A percentile compares a stretch with the other conserved stretches of the same genome.
Conservation (phyloP, 2,329 filamentous ascomycete species). For the Ophioceras dolichostomum region DNA sequence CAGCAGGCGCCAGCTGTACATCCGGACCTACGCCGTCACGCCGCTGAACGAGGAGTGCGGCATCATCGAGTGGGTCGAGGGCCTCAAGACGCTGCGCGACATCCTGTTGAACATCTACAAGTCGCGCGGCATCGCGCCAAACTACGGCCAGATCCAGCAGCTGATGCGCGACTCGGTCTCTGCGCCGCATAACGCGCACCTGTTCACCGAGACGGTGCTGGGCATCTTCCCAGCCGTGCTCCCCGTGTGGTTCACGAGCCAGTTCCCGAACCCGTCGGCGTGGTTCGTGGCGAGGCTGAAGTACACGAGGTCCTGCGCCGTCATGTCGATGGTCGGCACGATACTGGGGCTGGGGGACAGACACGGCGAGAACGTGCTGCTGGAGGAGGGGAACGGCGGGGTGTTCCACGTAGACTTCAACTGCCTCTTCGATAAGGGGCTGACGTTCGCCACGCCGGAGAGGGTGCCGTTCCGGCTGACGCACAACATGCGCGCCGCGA, state of each 20-base stretch:
- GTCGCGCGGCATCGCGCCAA: slow-evolving; percentile 55
- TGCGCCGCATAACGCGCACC: slow-evolving; percentile 44
- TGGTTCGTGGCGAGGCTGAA: slow-evolving; percentile 85
- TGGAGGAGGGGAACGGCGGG: slow-evolving; percentile 87
- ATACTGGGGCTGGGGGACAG: slow-evolving; percentile 88
- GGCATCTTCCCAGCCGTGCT: slow-evolving; percentile 69
- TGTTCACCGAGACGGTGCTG: slow-evolving; percentile 58
- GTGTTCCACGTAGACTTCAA: slow-evolving; percentile 99
- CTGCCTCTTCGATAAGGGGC: slow-evolving; percentile 95
- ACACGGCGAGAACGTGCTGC: slow-evolving; percentile 92
- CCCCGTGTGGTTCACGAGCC: slow-evolving; percentile 89
- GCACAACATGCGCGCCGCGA: slow-evolving; percentile 97
- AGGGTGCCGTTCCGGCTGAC: slow-evolving; percentile 91
- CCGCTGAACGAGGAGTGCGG: slow-evolving; percentile 96
- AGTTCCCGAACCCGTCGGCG: slow-evolving; percentile 81
- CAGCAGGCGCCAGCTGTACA: slow-evolving; percentile 81
- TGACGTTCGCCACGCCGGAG: slow-evolving; percentile 91
- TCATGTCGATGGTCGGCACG: slow-evolving; percentile 99
- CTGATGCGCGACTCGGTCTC: slow-evolving; percentile 51
- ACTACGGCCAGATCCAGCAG: slow-evolving; percentile 56
- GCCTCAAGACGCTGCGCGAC: slow-evolving; percentile 85
- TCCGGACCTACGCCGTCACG: slow-evolving; percentile 94
- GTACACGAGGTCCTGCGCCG: slow-evolving; percentile 88
- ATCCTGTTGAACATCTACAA: slow-evolving; percentile 72
- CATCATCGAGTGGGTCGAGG: slow-evolving; percentile 97